Conservation (phyloP, 2,329 filamentous ascomycete species). For the Endoconidiophora laricicola region DNA sequence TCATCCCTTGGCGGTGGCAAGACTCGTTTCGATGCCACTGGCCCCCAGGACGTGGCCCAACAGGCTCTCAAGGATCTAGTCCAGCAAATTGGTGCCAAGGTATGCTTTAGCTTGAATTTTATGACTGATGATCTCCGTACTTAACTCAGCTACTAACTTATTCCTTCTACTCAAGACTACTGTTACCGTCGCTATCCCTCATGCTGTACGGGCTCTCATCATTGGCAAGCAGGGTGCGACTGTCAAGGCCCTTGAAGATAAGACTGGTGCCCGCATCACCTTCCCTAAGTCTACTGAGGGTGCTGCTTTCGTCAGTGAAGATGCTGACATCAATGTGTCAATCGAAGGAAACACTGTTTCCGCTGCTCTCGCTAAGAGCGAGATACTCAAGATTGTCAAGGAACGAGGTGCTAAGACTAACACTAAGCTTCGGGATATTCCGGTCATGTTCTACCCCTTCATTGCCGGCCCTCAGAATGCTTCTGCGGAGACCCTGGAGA, state of each 20-base stretch:
- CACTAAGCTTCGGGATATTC: conserved; percentile 66
- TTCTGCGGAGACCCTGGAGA: conserved; percentile 51
- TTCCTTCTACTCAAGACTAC: conserved; percentile 9
- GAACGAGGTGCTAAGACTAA: conserved; percentile 72
- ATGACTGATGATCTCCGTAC: neutral
- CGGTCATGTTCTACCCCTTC: conserved; percentile 89
- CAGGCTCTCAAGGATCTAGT: conserved; percentile 82
- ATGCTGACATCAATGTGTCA: conserved; percentile 65
- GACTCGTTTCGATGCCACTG: conserved; percentile 69
- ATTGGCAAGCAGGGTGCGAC: conserved; percentile 84
- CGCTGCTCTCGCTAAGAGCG: conserved; percentile 64
- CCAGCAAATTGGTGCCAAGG: conserved; percentile 72
- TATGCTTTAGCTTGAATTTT: conserved; percentile 24
- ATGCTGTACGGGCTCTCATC: conserved; percentile 71
- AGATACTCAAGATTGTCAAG: conserved; percentile 74
- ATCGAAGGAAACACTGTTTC: conserved; percentile 87
- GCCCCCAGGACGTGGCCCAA: conserved; percentile 67
- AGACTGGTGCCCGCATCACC: conserved; percentile 78
- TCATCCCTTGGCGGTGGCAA: conserved; percentile 53
- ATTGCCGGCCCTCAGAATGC: conserved; percentile 66
- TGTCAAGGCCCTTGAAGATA: conserved; percentile 78
- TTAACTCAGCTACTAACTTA: conserved; percentile 1
- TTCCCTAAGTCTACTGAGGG: conserved; percentile 65
- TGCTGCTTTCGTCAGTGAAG: conserved; percentile 38
- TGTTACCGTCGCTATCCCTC: conserved; percentile 17